phyloP scores from a whole-genome alignment of 208 protist species.

The Plasmodiophora brassicae region DNA sequence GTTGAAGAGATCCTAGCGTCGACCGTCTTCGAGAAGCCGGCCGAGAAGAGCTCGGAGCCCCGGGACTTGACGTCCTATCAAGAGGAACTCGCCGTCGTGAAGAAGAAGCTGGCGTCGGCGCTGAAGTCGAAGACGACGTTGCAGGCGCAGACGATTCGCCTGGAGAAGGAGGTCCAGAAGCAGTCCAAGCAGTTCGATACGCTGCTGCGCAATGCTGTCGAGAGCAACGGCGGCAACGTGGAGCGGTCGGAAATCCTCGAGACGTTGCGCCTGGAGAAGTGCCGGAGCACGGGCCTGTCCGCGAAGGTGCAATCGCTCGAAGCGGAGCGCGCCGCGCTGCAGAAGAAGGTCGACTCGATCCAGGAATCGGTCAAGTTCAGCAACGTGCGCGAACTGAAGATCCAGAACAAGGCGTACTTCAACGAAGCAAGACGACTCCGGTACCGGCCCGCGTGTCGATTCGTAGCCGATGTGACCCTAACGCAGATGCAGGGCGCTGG shows the following conservation, averaged over 20 bases:
- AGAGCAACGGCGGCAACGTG: background rate
- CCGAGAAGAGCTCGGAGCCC: background rate
- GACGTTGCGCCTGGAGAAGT: background rate
- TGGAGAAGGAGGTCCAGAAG: background rate
- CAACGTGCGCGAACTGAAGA: background rate
- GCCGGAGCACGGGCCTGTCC: background rate
- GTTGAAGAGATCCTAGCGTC: background rate
- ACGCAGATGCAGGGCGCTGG: too few relatives aligned
- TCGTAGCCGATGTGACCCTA: too few relatives aligned
- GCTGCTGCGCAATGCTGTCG: too few relatives aligned
- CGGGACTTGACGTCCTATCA: background rate
- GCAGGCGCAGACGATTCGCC: background rate
- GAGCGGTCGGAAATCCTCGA: conserved; percentile 3
- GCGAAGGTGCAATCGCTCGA: background rate
- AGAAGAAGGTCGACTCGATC: background rate
- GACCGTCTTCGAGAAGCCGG: background rate
- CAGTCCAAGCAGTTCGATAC: background rate
- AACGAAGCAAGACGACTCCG: background rate
- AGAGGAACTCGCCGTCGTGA: background rate
- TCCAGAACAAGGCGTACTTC: conserved; percentile 32
- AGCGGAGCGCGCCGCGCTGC: background rate
- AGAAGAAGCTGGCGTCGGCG: background rate
- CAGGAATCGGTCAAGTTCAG: conserved; percentile 5
- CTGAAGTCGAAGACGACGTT: background rate
- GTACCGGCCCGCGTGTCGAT: too few relatives aligned